These are phyloP conservation scores for Penicillium simplicissimum DNA, from an alignment of 495 filamentous ascomycete genomes.

Conservation along the genomic window DNA sequence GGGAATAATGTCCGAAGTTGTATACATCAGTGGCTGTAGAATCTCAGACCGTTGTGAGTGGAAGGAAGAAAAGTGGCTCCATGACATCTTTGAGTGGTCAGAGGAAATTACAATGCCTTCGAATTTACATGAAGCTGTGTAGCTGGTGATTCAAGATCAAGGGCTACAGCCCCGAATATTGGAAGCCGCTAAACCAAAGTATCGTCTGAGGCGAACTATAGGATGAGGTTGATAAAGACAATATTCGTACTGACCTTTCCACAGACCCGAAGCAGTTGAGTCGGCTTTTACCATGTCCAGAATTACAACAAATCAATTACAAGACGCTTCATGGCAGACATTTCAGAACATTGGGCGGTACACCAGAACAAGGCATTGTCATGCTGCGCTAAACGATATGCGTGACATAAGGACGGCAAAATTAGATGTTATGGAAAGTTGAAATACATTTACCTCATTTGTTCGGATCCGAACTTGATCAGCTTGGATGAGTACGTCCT, in stretches of 20 bases:
- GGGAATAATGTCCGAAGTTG: conserved; percentile 62
- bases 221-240: background rate
- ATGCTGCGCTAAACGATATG: conserved; percentile 61
- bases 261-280: conserved; percentile 67
- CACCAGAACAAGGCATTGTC: conserved; percentile 58
- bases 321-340: conserved; percentile 76
- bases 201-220: conserved; percentile 58
- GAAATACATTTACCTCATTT: conserved; percentile 94
- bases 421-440: conserved; percentile 59
- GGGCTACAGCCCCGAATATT: conserved; percentile 16
- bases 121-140: conserved; percentile 48
- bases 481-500: conserved; percentile 71
- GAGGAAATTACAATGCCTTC: conserved; percentile 47
- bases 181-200: conserved; percentile 56
- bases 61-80: conserved; percentile 54
- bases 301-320: conserved; percentile 60
- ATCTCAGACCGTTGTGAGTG: conserved; percentile 48
- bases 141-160: background rate
- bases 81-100: conserved; percentile 30
- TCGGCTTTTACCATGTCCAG: conserved; percentile 74
- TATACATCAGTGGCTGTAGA: conserved; percentile 53
- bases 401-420: conserved; percentile 32
- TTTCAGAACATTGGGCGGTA: conserved; percentile 62
- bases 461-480: conserved; percentile 65
- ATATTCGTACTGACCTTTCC: conserved; percentile 10